Percentiles rank a stretch among this genome's conserved stretches.
Conservation (phyloP, 2,329 filamentous ascomycete species). For the Alternaria atra region DNA sequence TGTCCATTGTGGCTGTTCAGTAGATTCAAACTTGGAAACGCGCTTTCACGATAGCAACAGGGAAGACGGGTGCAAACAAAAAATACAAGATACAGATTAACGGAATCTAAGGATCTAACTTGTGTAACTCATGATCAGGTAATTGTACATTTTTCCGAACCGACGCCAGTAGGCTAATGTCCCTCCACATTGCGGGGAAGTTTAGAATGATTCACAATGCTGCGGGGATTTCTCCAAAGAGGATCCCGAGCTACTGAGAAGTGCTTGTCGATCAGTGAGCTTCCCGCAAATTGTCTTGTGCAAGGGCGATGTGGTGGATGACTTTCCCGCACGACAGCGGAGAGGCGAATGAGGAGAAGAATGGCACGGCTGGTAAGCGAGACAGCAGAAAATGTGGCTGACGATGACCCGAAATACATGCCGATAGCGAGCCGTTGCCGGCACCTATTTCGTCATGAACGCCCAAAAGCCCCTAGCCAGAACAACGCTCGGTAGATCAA, state of each 20-base stretch:
- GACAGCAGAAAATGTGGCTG: slow-evolving; percentile 2
- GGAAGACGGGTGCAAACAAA: background rate
- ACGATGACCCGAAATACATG: background rate
- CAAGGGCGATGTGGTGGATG: slow-evolving; percentile 3
- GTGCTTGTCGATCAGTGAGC: background rate
- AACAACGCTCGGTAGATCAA: slow-evolving; percentile 47
- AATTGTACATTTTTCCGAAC: background rate
- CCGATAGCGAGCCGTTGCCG: background rate
- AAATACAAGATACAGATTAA: background rate
- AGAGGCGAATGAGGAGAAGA: background rate
- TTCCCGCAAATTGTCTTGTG: background rate
- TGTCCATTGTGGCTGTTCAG: slow-evolving; percentile 5
- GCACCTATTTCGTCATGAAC: slow-evolving; percentile 34
- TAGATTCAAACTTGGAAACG: background rate
- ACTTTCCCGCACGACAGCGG: background rate
- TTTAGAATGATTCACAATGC: slow-evolving; percentile 1
- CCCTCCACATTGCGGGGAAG: slow-evolving; percentile 8
- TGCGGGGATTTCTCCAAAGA: slow-evolving; percentile 6
- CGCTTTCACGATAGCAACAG: background rate
- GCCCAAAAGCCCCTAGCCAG: slow-evolving; percentile 33
- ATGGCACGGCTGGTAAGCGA: background rate
- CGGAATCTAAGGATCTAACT: background rate
- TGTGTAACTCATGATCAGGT: background rate
- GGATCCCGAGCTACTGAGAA: background rate
- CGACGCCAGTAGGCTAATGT: slow-evolving; percentile 3